Evolutionary conservation across 352 stramenopile species (phyloP).

Genomic region (Blastocystis sp.): DNA sequence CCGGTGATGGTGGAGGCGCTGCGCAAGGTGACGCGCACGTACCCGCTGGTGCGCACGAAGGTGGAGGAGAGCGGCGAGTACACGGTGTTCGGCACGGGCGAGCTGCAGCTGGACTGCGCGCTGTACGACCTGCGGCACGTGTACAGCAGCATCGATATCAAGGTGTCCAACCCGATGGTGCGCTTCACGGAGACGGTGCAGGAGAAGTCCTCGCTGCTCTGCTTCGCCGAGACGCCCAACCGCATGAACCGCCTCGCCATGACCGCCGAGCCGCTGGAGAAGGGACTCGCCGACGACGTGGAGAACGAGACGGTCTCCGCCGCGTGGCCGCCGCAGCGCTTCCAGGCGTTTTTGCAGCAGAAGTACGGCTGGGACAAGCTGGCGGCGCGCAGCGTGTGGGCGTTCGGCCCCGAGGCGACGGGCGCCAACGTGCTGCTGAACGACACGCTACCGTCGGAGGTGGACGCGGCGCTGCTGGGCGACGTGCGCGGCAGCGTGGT

Average conservation of each 20-base stretch:
- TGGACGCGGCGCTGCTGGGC: conserved; percentile 86
- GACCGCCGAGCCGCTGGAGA: conserved; percentile 94
- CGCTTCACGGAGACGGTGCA: conserved; percentile 95
- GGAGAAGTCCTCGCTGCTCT: conserved; percentile 95
- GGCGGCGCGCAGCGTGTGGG: conserved; percentile 92
- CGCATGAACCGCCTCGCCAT: conserved; percentile 97
- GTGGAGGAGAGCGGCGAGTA: conserved; percentile 98
- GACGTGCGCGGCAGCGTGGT: conserved; percentile 79
- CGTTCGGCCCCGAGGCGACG: conserved; percentile 89
- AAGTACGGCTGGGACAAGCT: conserved; percentile 99
- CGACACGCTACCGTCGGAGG: conserved; percentile 92
- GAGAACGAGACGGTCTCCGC: conserved; percentile 86
- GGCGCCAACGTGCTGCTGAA: conserved; percentile 95
- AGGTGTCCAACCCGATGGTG: conserved; percentile 95
- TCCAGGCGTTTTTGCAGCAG: conserved; percentile 82
- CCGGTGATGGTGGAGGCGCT: conserved; percentile 98
- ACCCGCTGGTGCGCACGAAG: conserved; percentile 91
- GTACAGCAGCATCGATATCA: conserved; percentile 94
- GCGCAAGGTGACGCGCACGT: conserved; percentile 80
- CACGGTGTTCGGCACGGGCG: conserved; percentile 93
- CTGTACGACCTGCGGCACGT: conserved; percentile 97
- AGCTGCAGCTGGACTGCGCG: conserved; percentile 94
- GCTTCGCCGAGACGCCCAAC: conserved; percentile 90
- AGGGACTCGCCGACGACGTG: conserved; percentile 84
- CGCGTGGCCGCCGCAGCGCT: conserved; percentile 74